These are phyloP conservation scores for Trichoderma arundinaceum DNA, from an alignment of 2,329 filamentous ascomycete species.

Conservation along the genomic window DNA sequence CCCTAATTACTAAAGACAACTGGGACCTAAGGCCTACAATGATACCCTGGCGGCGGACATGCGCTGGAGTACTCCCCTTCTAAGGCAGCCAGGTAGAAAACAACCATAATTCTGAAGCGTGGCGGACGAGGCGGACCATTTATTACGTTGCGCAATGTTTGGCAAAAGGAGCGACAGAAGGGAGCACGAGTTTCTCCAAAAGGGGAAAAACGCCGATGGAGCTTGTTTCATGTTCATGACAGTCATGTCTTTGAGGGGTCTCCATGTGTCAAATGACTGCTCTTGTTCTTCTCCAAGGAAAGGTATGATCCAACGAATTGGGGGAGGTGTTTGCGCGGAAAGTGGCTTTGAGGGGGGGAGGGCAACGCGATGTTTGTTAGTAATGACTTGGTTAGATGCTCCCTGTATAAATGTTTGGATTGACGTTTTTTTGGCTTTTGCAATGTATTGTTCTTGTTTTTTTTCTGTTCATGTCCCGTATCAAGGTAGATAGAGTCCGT, in stretches of 20 bases:
- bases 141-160: conserved; percentile 14
- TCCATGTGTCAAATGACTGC: conserved; percentile 21
- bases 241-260: neutral
- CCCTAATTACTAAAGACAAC: conserved; percentile 54
- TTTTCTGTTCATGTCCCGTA: conserved; percentile 12
- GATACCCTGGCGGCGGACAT: conserved; percentile 26
- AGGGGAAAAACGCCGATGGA: neutral
- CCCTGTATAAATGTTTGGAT: conserved; percentile 33
- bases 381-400: conserved; percentile 34
- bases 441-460: neutral
- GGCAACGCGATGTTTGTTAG: conserved; percentile 32
- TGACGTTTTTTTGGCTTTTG: conserved; percentile 6
- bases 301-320: conserved; percentile 11
- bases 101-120: conserved; percentile 1
- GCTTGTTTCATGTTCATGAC: conserved; percentile 19
- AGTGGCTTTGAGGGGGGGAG: conserved; percentile 20
- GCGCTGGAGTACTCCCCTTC: conserved; percentile 27
- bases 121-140: conserved; percentile 5
- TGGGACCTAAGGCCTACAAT: conserved; percentile 27
- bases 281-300: conserved; percentile 9
- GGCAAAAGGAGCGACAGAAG: conserved; percentile 7
- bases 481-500: conserved; percentile 23
- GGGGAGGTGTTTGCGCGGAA: conserved; percentile 16
- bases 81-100: conserved; percentile 20
- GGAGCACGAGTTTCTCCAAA: conserved; percentile 12